Evolutionary conservation across 352 stramenopile genomes (phyloP), one percentile per base, ranked within the genome.

Genomic region (Globisporangium parvum): DNA sequence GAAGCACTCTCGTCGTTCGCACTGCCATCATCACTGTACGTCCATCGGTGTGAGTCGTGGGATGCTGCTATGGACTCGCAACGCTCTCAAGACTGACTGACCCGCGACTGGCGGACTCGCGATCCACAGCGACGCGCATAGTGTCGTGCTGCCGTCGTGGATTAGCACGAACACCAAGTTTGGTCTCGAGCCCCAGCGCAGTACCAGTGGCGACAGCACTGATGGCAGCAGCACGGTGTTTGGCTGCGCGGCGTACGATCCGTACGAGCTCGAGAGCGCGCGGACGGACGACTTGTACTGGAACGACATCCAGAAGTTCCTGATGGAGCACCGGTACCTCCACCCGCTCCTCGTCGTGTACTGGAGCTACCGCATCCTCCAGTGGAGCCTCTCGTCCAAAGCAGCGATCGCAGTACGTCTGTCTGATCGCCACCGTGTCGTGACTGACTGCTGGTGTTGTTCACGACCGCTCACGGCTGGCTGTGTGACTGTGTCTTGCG

Each of bases 231-330:
- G 10, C 11, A 6, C 33, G 4, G 1, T 5, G 10, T 35, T 58
- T 28, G 51, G 42, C n/a, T 23, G 18, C 20, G 47, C 57, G 3
- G 14, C 33, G 0, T 87, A 86, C 40, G 74, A 85, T 55, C 80
- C 75, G 9, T 85, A 85, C 58, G 75, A 89, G 51, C 62, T 88
- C 49, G 80, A 91, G 63, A 85, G 70, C 35, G 68, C 69, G n/a
- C 71, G 74, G 4, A 89, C 80, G 23, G 74, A 87, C 42, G 80
- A 91, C 62, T 41, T 62, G 14, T 88, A 91, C 56, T 91, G 80
- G 80, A 91, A 91, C 46, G 78, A 88, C 35, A 88, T 89, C 46
- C 80, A 91, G 57, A 71, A 75, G 24, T 85, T 81, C 37, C 40
- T 88, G 23, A 60, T 77, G 12, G 63, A 85, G 31, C 65, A 77